A percentile compares a stretch with the other conserved stretches of the same genome.
Evolutionary conservation across 495 filamentous ascomycete species (phyloP).

Genomic region (Penicillium pancosmium): DNA sequence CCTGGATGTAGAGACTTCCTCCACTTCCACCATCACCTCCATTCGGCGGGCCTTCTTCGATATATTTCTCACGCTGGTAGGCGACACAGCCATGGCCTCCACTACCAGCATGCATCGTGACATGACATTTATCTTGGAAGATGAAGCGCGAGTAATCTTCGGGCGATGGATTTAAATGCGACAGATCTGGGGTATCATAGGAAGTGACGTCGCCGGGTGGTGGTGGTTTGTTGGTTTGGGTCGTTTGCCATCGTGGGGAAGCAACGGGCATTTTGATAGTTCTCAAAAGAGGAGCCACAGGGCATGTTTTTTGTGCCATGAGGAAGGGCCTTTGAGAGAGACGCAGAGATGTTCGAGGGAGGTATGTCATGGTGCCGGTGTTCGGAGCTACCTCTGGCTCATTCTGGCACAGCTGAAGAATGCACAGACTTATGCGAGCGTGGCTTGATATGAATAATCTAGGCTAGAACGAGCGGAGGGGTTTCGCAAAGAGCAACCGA

Average conservation of each 20-base stretch:
- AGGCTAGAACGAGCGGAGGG: not conserved
- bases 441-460: not conserved
- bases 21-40: conserved; percentile 93
- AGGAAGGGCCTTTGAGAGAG: not conserved
- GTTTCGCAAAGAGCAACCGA: not conserved
- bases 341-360: not conserved
- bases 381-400: conserved; percentile 16
- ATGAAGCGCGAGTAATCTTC: conserved; percentile 79
- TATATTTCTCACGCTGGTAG: conserved; percentile 86
- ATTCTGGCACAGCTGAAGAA: conserved; percentile 11
- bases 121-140: conserved; percentile 82
- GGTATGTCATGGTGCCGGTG: conserved; percentile 11
- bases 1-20: conserved; percentile 92
- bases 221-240: conserved; percentile 22
- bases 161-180: conserved; percentile 75
- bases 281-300: conserved; percentile 7
- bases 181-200: conserved; percentile 39
- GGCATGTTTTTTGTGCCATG: not conserved
- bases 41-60: conserved; percentile 89
- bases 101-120: conserved; percentile 73
- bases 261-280: conserved; percentile 32
- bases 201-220: conserved; percentile 13
- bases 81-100: conserved; percentile 94
- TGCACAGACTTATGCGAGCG: not conserved
- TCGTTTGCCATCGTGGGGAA: conserved; percentile 39